Evolutionary conservation across 306 rosid genomes (phyloP), one percentile per base, ranked within the genome.

Genomic region (Cicer yamashitae): DNA sequence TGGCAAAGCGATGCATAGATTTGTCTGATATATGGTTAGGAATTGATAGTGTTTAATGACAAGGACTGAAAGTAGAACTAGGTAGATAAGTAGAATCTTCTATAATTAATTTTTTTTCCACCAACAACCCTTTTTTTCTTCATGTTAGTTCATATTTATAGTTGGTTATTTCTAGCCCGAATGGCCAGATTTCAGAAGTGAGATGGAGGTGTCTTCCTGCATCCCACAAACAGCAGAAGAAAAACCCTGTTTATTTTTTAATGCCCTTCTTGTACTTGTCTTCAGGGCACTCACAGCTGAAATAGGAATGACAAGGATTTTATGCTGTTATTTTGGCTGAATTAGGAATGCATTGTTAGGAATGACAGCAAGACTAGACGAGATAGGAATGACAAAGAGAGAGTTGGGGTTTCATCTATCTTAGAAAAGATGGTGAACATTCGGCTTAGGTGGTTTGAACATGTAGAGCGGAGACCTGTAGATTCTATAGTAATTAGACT

Each of bases 1-100:
- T 51, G 47, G 47, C 6, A 9, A 62, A 37, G 51, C 10, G 54
- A 34, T 46, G 75, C 7, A 18, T 10, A 10, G 30, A 56, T 30
- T 59, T 13, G 15, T 34, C 50, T 65, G 59, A 53, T 67, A 52
- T 62, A 39, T 67, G 25, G 47, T 70, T 77, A 9, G 75, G 71
- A 62, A 43, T 10, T 72, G 2, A 48, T 20, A 64, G 12, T 6
- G 51, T 12, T 15, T 72, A 37, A 30, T n/a, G 43, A 34, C 38
- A 18, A 37, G 51, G 56, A 45, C 8, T 51, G 73, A 38, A 63
- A 37, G 50, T 70, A 18, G 68, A 71, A 34, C 46, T 50, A 7
- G 82, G 30, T 65, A 25, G 30, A 50, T 52, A 25, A 50, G 52
- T 75, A 1, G 25, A 63, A 7, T 63, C 9, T 12, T 63, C 60